These are phyloP conservation scores for Mucuna pruriens DNA, from an alignment of 306 rosid genomes.

Conservation along the genomic window DNA sequence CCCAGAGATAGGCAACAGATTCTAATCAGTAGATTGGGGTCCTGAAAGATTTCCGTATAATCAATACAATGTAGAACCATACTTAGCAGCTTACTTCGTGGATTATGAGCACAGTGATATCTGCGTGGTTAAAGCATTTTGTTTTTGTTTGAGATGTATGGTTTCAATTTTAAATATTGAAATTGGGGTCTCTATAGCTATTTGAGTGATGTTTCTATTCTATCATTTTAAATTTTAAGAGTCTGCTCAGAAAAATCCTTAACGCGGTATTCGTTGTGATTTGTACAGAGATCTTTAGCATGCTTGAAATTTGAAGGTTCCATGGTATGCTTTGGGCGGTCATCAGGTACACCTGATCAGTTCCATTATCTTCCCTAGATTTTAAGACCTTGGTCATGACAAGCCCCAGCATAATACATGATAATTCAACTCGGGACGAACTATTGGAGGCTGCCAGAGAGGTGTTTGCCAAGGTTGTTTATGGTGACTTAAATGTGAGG, in stretches of 20 bases:
- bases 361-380: slow-evolving; percentile 74
- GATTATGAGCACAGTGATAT: neutral
- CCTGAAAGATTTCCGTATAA: neutral
- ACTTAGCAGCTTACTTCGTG: neutral
- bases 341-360: slow-evolving; percentile 86
- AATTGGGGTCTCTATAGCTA: neutral
- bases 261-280: neutral
- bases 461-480: slow-evolving; percentile 61
- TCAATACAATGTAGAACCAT: neutral
- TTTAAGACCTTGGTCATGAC: slow-evolving; percentile 79
- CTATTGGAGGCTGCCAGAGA: slow-evolving; percentile 72
- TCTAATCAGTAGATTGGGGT: neutral
- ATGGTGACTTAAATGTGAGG: slow-evolving; percentile 68
- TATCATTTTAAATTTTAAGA: neutral
- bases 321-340: slow-evolving; percentile 88
- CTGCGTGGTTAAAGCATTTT: neutral
- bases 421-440: slow-evolving; percentile 63
- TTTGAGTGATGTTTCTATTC: neutral
- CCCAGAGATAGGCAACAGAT: too few species aligned
- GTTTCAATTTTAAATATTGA: neutral
- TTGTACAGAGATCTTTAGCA: slow-evolving; percentile 66
- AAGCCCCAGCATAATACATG: slow-evolving; percentile 72
- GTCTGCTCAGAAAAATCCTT: neutral
- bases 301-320: slow-evolving; percentile 74
- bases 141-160: neutral